A percentile compares a stretch with the other conserved stretches of the same genome.
These are phyloP conservation scores for Caryopteris hybrid DNA, from an alignment of 305 asterid species.

Conservation along the genomic window DNA sequence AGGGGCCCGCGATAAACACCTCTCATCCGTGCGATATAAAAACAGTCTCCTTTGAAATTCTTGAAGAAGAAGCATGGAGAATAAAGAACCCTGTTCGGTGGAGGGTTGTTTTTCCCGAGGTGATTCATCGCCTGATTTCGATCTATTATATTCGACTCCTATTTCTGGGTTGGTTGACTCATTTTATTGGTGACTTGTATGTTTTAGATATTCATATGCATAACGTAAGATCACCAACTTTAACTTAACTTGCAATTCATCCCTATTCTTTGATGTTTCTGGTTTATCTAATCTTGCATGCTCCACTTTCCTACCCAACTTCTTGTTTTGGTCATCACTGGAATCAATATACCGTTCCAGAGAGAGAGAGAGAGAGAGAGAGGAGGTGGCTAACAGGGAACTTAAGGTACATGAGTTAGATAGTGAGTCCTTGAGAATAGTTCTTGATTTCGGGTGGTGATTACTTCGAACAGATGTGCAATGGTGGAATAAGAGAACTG, in stretches of 20 bases:
- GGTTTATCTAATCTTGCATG: conserved; percentile 27
- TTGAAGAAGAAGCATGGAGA: conserved; percentile 18
- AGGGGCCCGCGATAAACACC: conserved; percentile 23
- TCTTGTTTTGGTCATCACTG: not conserved
- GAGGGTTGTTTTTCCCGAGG: conserved; percentile 38
- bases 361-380: not conserved
- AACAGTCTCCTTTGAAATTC: not conserved
- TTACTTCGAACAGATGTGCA: not conserved
- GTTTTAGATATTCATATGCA: conserved; percentile 11
- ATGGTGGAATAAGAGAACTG: not conserved
- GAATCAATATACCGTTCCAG: not conserved
- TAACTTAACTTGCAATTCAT: conserved; percentile 47
- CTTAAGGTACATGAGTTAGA: not conserved
- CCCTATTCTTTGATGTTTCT: conserved; percentile 36
- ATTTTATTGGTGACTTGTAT: too few relatives aligned
- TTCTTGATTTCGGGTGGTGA: conserved; percentile 5
- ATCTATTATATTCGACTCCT: too few relatives aligned
- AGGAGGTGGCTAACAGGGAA: too few relatives aligned
- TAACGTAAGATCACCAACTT: conserved; percentile 31
- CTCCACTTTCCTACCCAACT: conserved; percentile 29
- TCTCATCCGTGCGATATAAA: not conserved
- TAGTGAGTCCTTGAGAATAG: too few relatives aligned
- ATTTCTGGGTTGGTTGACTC: too few relatives aligned
- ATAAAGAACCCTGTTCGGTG: conserved; percentile 36
- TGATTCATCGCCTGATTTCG: conserved; percentile 26